Evolutionary conservation across 768 basidiomycete genomes (phyloP).

Genomic region (Rubroboletus satanas): DNA sequence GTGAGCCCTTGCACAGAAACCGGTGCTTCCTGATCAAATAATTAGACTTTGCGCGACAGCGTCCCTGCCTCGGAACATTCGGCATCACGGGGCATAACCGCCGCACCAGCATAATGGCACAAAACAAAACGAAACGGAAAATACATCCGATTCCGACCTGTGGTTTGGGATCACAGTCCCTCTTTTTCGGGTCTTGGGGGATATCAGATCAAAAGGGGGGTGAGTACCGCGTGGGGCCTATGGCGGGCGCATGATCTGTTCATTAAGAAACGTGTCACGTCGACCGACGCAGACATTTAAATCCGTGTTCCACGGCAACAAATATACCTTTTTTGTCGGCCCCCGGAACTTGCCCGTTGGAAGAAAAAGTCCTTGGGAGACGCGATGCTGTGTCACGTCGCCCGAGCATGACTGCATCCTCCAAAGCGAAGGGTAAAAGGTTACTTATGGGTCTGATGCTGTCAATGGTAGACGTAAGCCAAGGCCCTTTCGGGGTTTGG

Average conservation of each 20-base stretch:
- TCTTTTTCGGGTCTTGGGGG: not conserved
- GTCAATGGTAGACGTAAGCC: not conserved
- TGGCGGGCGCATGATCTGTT: not conserved
- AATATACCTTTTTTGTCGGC: not conserved
- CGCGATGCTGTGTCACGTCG: not conserved
- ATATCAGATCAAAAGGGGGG: not conserved
- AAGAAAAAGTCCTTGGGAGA: not conserved
- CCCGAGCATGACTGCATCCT: not conserved
- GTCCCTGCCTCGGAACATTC: not conserved
- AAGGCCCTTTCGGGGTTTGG: not conserved
- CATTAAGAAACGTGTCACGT: slow-evolving; percentile 18
- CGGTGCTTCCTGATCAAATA: not conserved
- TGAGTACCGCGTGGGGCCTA: not conserved
- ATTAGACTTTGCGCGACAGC: slow-evolving; percentile 2
- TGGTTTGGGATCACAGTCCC: not conserved
- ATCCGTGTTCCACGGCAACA: not conserved
- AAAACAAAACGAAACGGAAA: no score
- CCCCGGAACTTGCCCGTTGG: slow-evolving; percentile 12
- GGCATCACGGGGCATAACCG: not conserved
- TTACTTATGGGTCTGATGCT: not conserved
- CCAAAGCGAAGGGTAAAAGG: not conserved
- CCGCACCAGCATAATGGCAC: no score
- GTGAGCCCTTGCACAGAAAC: not conserved
- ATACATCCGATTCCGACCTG: no score
- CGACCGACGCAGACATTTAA: slow-evolving; percentile 9